Evolutionary conservation across 2,329 filamentous ascomycete genomes (phyloP), one percentile per base, ranked within the genome.

Genomic region (Phyllosticta paracitricarpa): DNA sequence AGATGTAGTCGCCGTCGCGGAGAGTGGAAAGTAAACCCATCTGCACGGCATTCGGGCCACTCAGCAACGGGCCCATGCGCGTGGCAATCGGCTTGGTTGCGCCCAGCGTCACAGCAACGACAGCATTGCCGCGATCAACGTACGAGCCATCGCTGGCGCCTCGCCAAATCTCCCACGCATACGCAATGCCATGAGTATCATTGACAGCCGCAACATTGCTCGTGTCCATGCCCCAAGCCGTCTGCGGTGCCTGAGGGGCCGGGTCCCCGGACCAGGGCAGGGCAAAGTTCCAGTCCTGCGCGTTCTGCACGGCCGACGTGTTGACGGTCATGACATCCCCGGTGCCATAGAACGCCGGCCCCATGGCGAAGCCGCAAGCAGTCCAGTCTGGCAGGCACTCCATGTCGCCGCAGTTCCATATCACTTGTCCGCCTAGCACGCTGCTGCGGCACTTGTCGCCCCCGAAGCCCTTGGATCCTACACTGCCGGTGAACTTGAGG

Each of bases 371-470:
- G 25, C 61, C 61, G 30, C 61, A 62, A 1, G 24, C 25, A 0
- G 52, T 51, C n/a, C 25, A 22, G 52, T 56, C 52, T 5, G 22
- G 22, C 19, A 3, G 10, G 52, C 61, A 62, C 35, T 54, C 33
- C 61, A 62, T 62, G 51, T 62, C 56, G 33, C 61, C 61, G 51
- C 61, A 62, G 24, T 57, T 58, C 61, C 61, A 62, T 10, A 62
- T 62, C n/a, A 53, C 26, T 28, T 51, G 24, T 2, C 56, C 51
- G 35, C 56, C 61, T 2, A 62, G 51, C 28, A 55, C 53, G 51
- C 61, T 57, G 28, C 55, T 58, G 4, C 61, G 61, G 26, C 61
- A 62, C 53, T 59, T 62, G 52, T 62, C 61, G 24, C 61, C 61
- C 12, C 56, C 56, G 9, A 62, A 56, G 24, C n/a, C 22, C 8